Conservation (phyloP, 1,284 basidiomycete species). For the Wallemia ichthyophaga region DNA sequence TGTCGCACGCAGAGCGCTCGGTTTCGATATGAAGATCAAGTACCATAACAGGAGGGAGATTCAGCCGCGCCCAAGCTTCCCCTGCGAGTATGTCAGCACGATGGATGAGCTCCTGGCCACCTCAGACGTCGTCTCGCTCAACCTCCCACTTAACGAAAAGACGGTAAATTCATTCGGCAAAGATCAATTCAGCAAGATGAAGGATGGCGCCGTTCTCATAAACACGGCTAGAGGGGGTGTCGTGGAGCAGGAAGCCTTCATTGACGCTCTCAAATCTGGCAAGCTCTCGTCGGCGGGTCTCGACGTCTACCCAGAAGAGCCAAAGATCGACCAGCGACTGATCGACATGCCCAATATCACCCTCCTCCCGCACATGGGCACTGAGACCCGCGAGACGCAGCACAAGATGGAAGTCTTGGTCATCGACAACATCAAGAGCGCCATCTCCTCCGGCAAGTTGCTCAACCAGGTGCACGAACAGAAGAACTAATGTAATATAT, state of each 20-base stretch:
- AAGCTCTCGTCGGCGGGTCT: constrained; percentile 49
- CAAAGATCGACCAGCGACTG: constrained; percentile 46
- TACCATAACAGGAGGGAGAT: constrained; percentile 41
- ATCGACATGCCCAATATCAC: constrained; percentile 50
- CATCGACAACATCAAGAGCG: constrained; percentile 15
- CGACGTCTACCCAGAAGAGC: constrained; percentile 72
- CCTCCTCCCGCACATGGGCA: constrained; percentile 68
- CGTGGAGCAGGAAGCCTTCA: constrained; percentile 58
- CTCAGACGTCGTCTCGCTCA: constrained; percentile 38
- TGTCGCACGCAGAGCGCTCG: constrained; percentile 16
- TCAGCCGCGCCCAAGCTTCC: constrained; percentile 31
- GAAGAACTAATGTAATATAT: constrained; percentile 4
- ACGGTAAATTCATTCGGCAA: constrained; percentile 49
- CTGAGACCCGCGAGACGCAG: constrained; percentile 50
- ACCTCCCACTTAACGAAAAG: constrained; percentile 26
- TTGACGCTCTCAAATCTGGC: constrained; percentile 52
- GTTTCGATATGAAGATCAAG: constrained; percentile 52
- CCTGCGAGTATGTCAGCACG: constrained; percentile 31
- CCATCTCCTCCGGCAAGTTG: constrained; percentile 14
- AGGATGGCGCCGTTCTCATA: constrained; percentile 46
- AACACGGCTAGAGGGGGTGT: constrained; percentile 77
- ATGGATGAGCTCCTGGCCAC: constrained; percentile 39
- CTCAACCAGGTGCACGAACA: constrained; percentile 16
- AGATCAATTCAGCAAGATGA: constrained; percentile 45
- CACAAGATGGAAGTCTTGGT: constrained; percentile 28